These are phyloP conservation scores for Choricystis sp. DNA, from an alignment of 139 green algal species.

Conservation along the genomic window DNA sequence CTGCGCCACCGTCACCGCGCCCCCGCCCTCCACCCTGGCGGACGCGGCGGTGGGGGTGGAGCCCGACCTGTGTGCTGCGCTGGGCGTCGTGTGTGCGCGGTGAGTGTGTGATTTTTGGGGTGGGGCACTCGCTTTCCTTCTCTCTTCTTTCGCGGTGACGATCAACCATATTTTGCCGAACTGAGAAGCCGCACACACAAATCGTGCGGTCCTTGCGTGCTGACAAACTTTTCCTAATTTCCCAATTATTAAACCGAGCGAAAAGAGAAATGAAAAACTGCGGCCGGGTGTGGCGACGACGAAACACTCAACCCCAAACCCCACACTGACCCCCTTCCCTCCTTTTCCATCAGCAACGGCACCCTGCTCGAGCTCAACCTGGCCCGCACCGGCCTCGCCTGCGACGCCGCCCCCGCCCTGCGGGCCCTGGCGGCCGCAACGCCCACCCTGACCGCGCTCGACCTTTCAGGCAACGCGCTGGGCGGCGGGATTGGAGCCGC, in stretches of 20 bases:
- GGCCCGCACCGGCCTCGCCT: background rate
- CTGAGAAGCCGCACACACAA: background rate
- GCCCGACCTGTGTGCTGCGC: background rate
- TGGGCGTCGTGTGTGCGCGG: background rate
- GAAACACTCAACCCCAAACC: no score
- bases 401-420: background rate
- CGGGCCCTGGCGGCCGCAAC: background rate
- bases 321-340: background rate
- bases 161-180: background rate
- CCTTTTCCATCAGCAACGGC: background rate
- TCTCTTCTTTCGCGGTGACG: background rate
- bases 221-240: no score
- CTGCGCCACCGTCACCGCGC: no score
- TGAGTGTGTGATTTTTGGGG: background rate
- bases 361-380: background rate
- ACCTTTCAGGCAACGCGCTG: no score
- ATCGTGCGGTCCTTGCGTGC: background rate
- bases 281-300: no score
- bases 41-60: background rate
- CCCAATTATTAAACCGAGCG: background rate
- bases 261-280: background rate
- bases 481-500: no score
- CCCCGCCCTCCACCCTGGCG: background rate
- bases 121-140: background rate
- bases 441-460: background rate